A percentile compares a stretch with the other conserved stretches of the same genome.
Evolutionary conservation across 2,329 filamentous ascomycete genomes (phyloP).

Genomic region (Cordyceps cicadae): DNA sequence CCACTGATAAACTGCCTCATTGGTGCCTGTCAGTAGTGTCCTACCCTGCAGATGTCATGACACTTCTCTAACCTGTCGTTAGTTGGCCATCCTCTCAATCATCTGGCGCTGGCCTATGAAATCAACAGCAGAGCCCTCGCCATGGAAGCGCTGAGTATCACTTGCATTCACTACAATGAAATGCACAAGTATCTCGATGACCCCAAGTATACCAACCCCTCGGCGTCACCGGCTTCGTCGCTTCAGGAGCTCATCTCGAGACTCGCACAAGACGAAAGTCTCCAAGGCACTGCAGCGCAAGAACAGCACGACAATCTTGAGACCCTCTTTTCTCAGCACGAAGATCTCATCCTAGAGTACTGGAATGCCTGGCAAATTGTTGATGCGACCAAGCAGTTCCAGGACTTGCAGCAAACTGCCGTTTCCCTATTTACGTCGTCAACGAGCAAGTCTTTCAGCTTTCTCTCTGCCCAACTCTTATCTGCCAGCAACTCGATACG

Average conservation of each 20-base stretch:
- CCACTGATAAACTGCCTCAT: conserved; percentile 77
- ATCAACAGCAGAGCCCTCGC: conserved; percentile 75
- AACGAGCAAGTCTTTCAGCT: conserved; percentile 60
- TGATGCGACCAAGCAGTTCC: conserved; percentile 66
- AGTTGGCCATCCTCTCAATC: conserved; percentile 91
- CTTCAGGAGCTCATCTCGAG: conserved; percentile 63
- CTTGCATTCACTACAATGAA: conserved; percentile 49
- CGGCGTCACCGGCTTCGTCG: conserved; percentile 51
- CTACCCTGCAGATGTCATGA: background rate
- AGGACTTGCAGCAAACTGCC: conserved; percentile 57
- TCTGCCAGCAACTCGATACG: conserved; percentile 82
- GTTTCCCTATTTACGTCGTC: conserved; percentile 54
- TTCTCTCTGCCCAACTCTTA: conserved; percentile 73
- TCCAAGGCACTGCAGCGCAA: conserved; percentile 57
- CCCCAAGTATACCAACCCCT: conserved; percentile 57
- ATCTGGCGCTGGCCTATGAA: conserved; percentile 90
- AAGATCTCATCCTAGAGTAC: conserved; percentile 68
- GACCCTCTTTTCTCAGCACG: conserved; percentile 58
- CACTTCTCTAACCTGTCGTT: conserved; percentile 7
- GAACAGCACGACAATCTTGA: conserved; percentile 56
- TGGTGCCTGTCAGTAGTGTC: conserved; percentile 56
- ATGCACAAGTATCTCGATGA: conserved; percentile 65
- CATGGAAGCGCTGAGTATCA: conserved; percentile 76
- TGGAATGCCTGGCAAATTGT: conserved; percentile 80
- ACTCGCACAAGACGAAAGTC: conserved; percentile 59